These are phyloP conservation scores for Chlamydomonas sphaeroides DNA, from an alignment of 139 green algal genomes.

Conservation along the genomic window DNA sequence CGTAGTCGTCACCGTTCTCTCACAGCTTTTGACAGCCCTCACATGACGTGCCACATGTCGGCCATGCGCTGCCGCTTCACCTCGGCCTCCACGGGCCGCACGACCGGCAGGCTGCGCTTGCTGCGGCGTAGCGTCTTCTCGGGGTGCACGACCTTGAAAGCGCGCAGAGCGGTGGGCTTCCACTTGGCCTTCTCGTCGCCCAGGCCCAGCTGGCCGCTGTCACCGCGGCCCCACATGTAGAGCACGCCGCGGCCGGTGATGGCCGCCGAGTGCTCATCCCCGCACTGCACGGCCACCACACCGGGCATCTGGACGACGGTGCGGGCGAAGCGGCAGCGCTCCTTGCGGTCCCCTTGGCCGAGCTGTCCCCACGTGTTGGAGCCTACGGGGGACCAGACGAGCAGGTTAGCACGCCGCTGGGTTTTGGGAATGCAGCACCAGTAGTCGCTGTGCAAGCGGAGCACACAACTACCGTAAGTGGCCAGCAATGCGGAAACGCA, in stretches of 20 bases:
- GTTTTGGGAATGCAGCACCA: no score
- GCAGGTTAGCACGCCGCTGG: conserved; percentile 1
- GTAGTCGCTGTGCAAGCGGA: no score
- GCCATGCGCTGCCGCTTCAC: conserved; percentile 33
- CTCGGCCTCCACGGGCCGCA: conserved; percentile 38
- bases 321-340: conserved; percentile 56
- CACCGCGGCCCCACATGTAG: conserved; percentile 83
- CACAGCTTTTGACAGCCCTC: no score
- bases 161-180: conserved; percentile 58
- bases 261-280: conserved; percentile 75
- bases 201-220: conserved; percentile 83
- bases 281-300: conserved; percentile 68
- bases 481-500: conserved; percentile 1
- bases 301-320: conserved; percentile 30
- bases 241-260: conserved; percentile 65
- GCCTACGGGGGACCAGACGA: conserved; percentile 47
- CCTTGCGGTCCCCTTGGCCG: conserved; percentile 64
- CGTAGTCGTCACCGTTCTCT: no score
- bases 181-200: conserved; percentile 66
- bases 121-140: conserved; percentile 79
- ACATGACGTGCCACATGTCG: conserved; percentile 19
- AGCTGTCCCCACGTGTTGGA: conserved; percentile 84
- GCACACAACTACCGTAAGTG: no score
- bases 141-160: conserved; percentile 74
- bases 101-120: conserved; percentile 58